Conservation (phyloP, 805 yeast genomes). For the Hanseniaspora pseudoguilliermondii region DNA sequence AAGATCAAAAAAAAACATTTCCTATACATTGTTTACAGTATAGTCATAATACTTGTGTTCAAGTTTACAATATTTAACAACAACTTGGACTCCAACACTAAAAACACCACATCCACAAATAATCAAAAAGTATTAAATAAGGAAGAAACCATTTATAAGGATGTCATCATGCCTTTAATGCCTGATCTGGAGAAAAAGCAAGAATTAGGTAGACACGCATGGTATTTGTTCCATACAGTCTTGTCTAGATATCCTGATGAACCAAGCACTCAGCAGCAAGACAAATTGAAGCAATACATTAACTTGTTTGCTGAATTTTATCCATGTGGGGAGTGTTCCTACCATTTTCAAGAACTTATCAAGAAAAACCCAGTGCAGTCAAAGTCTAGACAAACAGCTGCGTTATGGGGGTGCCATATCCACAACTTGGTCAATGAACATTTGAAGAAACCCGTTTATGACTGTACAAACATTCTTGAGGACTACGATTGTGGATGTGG, state of each 20-base stretch:
- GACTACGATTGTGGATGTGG: constrained; percentile 97
- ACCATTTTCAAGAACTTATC: constrained; percentile 67
- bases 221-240: constrained; percentile 87
- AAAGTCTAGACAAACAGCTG: constrained; percentile 61
- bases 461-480: constrained; percentile 72
- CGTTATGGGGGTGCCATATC: constrained; percentile 90
- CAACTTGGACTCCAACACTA: not conserved
- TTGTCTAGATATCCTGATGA: constrained; percentile 82
- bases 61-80: constrained; percentile 2
- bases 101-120: not conserved
- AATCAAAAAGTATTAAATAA: not conserved
- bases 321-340: constrained; percentile 95
- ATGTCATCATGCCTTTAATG: constrained; percentile 80
- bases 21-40: constrained; percentile 2
- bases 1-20: constrained; percentile 1
- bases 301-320: constrained; percentile 77
- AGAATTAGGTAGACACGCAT: constrained; percentile 78
- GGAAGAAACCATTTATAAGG: constrained; percentile 9
- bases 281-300: constrained; percentile 52
- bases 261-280: constrained; percentile 53
- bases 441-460: constrained; percentile 58
- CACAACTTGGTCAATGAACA: constrained; percentile 77
- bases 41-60: constrained; percentile 1
- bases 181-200: constrained; percentile 57
- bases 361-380: constrained; percentile 74